Evolutionary conservation across 2,329 filamentous ascomycete species (phyloP).

Genomic region (Hypomyces rosellus): DNA sequence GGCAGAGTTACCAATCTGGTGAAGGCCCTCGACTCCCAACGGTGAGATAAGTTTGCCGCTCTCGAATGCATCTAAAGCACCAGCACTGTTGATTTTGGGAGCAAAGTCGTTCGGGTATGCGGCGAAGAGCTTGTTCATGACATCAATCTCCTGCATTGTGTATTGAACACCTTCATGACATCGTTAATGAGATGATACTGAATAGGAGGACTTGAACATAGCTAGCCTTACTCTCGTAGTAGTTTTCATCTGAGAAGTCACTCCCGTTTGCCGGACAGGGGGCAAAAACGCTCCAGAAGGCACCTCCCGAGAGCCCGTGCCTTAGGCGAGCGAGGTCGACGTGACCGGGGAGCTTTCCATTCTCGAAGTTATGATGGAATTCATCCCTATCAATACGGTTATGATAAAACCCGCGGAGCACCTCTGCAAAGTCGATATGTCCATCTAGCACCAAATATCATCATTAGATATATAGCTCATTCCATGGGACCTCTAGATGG

Average conservation of each 20-base stretch:
- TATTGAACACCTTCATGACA: conserved; percentile 47
- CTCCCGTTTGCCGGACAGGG: conserved; percentile 66
- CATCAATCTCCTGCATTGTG: conserved; percentile 70
- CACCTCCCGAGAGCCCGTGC: conserved; percentile 67
- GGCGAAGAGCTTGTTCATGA: conserved; percentile 57
- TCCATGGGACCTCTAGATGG: too few species aligned
- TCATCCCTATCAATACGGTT: conserved; percentile 72
- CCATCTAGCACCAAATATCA: conserved; percentile 53
- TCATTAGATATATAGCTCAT: too few species aligned
- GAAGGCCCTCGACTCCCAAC: conserved; percentile 77
- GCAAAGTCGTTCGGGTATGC: conserved; percentile 67
- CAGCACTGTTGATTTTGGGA: conserved; percentile 50
- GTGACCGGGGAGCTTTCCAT: conserved; percentile 62
- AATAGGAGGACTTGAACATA: background rate
- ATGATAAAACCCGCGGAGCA: conserved; percentile 58
- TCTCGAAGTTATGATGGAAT: conserved; percentile 69
- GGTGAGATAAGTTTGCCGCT: conserved; percentile 66
- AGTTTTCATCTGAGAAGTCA: conserved; percentile 69
- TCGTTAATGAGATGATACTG: background rate
- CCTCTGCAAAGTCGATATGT: conserved; percentile 79
- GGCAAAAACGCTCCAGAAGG: conserved; percentile 89
- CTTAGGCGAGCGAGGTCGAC: conserved; percentile 74
- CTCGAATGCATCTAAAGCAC: conserved; percentile 56
- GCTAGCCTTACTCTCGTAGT: conserved; percentile 49
- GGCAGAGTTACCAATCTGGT: conserved; percentile 84